These are phyloP conservation scores for Trichoderma citrinoviride DNA, from an alignment of 2,329 filamentous ascomycete species.

Conservation along the genomic window DNA sequence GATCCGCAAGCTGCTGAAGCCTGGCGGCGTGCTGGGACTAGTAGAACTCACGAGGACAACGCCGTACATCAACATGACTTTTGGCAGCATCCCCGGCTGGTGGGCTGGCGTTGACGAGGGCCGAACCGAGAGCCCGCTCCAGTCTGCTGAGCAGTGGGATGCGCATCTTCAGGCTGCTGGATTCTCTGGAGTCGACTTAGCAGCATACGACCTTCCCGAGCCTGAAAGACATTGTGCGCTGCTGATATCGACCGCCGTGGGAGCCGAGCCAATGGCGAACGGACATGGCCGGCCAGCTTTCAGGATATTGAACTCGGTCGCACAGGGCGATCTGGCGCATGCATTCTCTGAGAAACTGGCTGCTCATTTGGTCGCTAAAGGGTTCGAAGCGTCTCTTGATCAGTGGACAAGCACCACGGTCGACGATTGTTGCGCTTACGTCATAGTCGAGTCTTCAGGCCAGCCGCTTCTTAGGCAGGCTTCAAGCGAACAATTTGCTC, in stretches of 20 bases:
- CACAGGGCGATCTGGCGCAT: neutral
- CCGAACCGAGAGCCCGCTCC: neutral
- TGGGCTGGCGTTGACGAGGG: constrained; percentile 13
- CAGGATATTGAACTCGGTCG: neutral
- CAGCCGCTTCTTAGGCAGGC: neutral
- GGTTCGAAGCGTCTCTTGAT: neutral
- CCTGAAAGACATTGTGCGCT: constrained; percentile 6
- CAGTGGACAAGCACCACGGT: neutral
- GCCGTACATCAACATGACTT: constrained; percentile 2
- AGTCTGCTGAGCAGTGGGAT: constrained; percentile 3
- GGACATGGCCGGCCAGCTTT: neutral
- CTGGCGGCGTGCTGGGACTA: constrained; percentile 34
- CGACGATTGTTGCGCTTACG: neutral
- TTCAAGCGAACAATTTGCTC: neutral
- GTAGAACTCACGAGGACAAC: constrained; percentile 28
- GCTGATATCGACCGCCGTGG: neutral
- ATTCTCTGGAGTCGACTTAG: constrained; percentile 6
- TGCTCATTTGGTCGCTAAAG: neutral
- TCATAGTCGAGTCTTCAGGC: neutral
- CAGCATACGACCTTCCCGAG: constrained; percentile 11
- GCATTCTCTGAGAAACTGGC: neutral
- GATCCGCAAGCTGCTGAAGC: constrained; percentile 30
- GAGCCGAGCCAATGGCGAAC: neutral
- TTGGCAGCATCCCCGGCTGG: constrained; percentile 9
- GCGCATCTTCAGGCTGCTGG: neutral